phyloP scores from a whole-genome alignment of 2,329 filamentous ascomycete genomes.

The Cladorrhinum sp. region DNA sequence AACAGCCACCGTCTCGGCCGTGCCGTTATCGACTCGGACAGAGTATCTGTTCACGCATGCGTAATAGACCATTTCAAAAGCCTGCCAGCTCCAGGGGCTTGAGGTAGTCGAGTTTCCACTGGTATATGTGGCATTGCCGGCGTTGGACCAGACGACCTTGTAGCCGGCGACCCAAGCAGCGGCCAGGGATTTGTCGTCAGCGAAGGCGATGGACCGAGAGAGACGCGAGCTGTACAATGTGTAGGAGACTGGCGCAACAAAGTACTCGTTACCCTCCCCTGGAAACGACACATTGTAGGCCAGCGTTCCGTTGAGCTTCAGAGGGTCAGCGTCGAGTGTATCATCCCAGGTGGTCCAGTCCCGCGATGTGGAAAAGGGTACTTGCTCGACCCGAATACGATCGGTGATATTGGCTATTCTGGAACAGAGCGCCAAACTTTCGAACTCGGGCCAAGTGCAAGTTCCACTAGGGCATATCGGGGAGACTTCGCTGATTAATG shows the following conservation, averaged over 20 bases:
- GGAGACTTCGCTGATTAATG: not conserved
- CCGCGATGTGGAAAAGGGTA: constrained; percentile 9
- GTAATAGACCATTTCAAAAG: constrained; percentile 6
- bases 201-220: constrained; percentile 3
- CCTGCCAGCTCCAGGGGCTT: constrained; percentile 4
- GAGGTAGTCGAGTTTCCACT: constrained; percentile 1
- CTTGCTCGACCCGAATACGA: not conserved
- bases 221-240: constrained; percentile 6
- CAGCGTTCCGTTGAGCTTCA: constrained; percentile 6
- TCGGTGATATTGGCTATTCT: constrained; percentile 13
- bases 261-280: not conserved
- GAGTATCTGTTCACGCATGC: constrained; percentile 7
- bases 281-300: constrained; percentile 10
- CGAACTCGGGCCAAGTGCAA: constrained; percentile 11
- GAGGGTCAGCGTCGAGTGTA: not conserved
- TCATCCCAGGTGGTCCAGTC: constrained; percentile 13
- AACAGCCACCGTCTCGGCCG: not conserved
- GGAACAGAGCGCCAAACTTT: constrained; percentile 13
- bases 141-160: constrained; percentile 7
- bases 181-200: not conserved
- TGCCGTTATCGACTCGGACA: constrained; percentile 1
- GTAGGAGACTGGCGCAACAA: constrained; percentile 7
- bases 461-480: constrained; percentile 8
- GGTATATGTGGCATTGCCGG: constrained; percentile 8
- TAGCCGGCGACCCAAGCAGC: constrained; percentile 1